Evolutionary conservation across 1,284 basidiomycete genomes (phyloP), one percentile per base, ranked within the genome.

Genomic region (Earliella scabrosa): DNA sequence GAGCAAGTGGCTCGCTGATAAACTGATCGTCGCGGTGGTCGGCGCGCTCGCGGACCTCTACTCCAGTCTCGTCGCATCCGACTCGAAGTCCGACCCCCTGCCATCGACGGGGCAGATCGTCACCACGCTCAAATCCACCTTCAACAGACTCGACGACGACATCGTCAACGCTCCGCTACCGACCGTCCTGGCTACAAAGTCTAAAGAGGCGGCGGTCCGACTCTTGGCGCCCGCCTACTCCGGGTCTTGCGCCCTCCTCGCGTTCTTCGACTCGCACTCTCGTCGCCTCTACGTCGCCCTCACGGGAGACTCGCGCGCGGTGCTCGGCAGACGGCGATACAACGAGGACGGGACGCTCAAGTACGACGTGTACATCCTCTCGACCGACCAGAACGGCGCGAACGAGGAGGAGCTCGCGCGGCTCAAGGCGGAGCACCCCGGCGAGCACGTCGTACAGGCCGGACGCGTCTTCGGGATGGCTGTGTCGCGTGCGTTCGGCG

Each of bases 231-330:
- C 65, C 0, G 71, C 70, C 1, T 66, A 61, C 29, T 63, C 73
- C n/a, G 74, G 73, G 10, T 73, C 74, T 0, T 75, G 73, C 52
- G 78, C 77, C 0, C 63, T 82, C 4, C 65, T 82, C 16, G 71
- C 75, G 1, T 71, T 83, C 54, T 84, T 79, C 61, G 80, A 85
- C 56, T 71, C 67, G 6, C 68, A 75, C 44, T 72, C 74, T 11
- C 68, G 74, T 2, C 59, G 71, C 3, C 71, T 85, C 1, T 75
- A 75, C 54, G 67, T 82, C 16, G 83, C 82, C 0, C 74, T 81
- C 38, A 80, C 83, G 0, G 86, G 86, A 6, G 82, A 86, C 65
- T 80, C 77, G 10, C 79, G 85, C n/a, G 85, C 85, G 3, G 76
- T 88, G 3, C 74, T 86, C 5, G 86, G 86, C 2, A 75, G 82